Base-by-base conservation (phyloP, 2,329 filamentous ascomycete genomes). In the Harringtonia aguacate region DNA sequence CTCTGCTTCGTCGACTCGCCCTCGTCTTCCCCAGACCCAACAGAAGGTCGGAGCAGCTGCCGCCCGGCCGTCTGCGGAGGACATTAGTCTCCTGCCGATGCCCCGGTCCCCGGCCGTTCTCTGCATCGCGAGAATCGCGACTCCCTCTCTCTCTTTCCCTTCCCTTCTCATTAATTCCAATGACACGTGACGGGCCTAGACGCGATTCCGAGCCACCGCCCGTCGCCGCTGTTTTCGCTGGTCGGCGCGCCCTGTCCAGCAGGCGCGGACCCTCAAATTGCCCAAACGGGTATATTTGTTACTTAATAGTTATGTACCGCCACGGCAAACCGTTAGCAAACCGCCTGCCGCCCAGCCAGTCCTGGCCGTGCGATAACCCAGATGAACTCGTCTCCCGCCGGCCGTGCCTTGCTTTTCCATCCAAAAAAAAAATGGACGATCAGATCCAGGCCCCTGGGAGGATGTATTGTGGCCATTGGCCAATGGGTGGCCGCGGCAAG, bases 241-340 rank as follows among this genome's bases (percentile, higher is more conserved):
- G 33, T 42, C 40, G 35, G 29, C 33, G 31, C 22, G 29, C 29
- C 15, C 34, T 17, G 28, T 34, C 38, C 34, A 27, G 24, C 24
- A 18, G 35, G 20, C 5, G 2, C 7, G 35, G 35, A 31, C 41
- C 35, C 41, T 43, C 35, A 38, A 38, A 43, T 43, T 33, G n/a
- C 47, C 49, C 41, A 38, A 50, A 47, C 27, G 14, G 44, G 50
- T 4, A 46, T 41, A 41, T 46, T 43, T 46, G 43, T 52, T 52
- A 52, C 50, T 50, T 50, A 52, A 52, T 48, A 28, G 44, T 52
- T 52, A 52, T 48, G 48, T 48, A 50, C 42, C 29, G 50, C 45
- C 30, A 41, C 48, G 31, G 41, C 43, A 44, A 41, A 35, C 46
- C 45, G 43, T 50, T 50, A 48, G 37, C 46, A 47, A 51, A 44